Evolutionary conservation across 208 protist genomes (phyloP), one percentile per base, ranked within the genome.

Genomic region (Trypanosoma melophagium): DNA sequence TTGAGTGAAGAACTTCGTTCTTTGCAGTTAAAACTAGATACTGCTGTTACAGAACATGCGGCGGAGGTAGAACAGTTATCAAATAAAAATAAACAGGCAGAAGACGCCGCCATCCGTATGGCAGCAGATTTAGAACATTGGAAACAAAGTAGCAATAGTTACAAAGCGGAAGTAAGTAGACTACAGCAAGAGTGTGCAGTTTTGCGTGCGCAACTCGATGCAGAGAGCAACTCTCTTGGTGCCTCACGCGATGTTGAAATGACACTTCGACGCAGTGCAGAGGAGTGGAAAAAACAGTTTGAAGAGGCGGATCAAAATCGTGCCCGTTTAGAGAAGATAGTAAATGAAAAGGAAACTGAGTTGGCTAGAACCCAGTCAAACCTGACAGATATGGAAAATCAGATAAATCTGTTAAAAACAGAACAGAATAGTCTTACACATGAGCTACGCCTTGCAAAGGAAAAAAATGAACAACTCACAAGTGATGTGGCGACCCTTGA

Each of bases 1-100:
- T 74, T 94, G 16, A 81, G 93, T 71, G 68, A 69, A 16, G 28
- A 74, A 24, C 63, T 95, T 12, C 74, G 76, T 25, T 72, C 62
- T 21, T 24, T 66, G 38, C 57, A 58, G 59, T 64, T 51, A 41
- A 25, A 66, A 44, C 56, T 72, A 21, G 70, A 87, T 56, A 91
- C 81, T 72, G 53, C 58, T 0, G 60, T 51, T 0, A 79, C 82
- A 69, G 56, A 49, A 1, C 79, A 88, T 55, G 59, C 60, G 53
- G 64, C 44, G 3, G 66, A 75, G 45, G 17, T 83, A 40, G 64
- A 79, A 19, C 42, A 75, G 1, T 68, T 51, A 12, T 53, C 52
- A 7, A 60, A 66, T 67, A 55, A 73, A 25, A 40, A 57, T 3
- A 3, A 44, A 40, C 45, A 57, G 21, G 12, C 44, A 9, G 35